phyloP scores from a whole-genome alignment of 192 early-diverging fungal genomes.

The Chytriomyces sp. region DNA sequence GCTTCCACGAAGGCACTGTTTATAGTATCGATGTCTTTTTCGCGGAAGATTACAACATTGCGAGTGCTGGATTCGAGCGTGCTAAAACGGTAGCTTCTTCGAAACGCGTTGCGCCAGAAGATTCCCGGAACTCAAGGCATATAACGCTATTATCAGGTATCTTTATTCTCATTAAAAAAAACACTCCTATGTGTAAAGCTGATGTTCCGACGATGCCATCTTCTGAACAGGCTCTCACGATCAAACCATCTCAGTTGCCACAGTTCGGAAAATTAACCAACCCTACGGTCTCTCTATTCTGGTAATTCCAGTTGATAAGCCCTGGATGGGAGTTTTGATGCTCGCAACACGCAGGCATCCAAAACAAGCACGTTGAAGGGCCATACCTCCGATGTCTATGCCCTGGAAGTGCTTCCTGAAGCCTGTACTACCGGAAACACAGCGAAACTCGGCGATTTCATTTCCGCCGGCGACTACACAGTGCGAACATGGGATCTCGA shows the following conservation, averaged over 20 bases:
- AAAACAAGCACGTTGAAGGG: conserved; percentile 36
- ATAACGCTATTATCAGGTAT: conserved; percentile 32
- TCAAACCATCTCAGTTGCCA: conserved; percentile 49
- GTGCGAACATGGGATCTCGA: conserved; percentile 54
- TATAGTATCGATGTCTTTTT: conserved; percentile 51
- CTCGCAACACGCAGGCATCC: background rate
- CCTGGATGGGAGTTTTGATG: too few relatives aligned
- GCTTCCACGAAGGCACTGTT: conserved; percentile 56
- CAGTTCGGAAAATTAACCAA: conserved; percentile 8
- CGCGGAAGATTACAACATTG: background rate
- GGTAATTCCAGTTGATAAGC: too few relatives aligned
- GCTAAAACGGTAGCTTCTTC: background rate
- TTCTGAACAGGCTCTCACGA: conserved; percentile 56
- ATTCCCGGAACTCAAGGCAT: background rate
- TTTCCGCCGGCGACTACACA: conserved; percentile 58
- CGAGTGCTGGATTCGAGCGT: background rate
- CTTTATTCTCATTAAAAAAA: background rate
- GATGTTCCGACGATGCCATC: too few relatives aligned
- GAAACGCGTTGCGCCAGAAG: conserved; percentile 12
- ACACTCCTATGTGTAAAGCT: too few relatives aligned
- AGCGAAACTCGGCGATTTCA: conserved; percentile 26
- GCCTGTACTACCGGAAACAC: background rate
- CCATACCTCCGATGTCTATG: conserved; percentile 56
- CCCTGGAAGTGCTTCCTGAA: conserved; percentile 44
- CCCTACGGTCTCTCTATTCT: background rate